These are phyloP conservation scores for Myxozyma nipponensis DNA, from an alignment of 805 yeast species.

Conservation along the genomic window DNA sequence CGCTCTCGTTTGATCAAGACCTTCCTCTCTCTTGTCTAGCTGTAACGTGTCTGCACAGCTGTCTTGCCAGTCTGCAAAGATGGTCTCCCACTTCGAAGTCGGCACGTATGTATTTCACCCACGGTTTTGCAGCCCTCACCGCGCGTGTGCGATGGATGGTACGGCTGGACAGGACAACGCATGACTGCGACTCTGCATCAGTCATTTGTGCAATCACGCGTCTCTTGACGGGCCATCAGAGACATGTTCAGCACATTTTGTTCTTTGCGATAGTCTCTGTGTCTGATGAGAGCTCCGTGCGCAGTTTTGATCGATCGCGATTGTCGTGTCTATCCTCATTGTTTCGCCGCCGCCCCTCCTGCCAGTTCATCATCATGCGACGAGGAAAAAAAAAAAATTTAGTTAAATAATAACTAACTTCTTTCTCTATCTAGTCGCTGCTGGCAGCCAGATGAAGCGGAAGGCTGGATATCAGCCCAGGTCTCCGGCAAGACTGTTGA, in stretches of 20 bases:
- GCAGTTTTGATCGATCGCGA: too few relatives aligned
- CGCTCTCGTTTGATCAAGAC: too few relatives aligned
- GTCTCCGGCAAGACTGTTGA: conserved; percentile 46
- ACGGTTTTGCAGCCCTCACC: too few relatives aligned
- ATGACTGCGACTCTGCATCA: too few relatives aligned
- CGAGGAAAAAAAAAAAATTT: too few relatives aligned
- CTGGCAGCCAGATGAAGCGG: conserved; percentile 71
- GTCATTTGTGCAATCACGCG: too few relatives aligned
- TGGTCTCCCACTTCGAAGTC: conserved; percentile 28
- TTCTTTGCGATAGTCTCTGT: neutral
- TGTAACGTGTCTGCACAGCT: neutral
- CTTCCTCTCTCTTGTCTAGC: too few relatives aligned
- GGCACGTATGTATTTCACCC: conserved; percentile 26
- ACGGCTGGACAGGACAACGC: too few relatives aligned
- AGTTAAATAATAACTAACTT: too few relatives aligned
- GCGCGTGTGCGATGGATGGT: too few relatives aligned
- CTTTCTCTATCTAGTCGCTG: conserved; percentile 48
- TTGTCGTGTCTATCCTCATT: too few relatives aligned
- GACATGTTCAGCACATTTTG: neutral
- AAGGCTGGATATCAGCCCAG: conserved; percentile 74
- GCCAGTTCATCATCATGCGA: neutral
- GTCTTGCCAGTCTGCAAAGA: conserved; percentile 1
- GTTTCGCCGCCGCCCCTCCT: too few relatives aligned
- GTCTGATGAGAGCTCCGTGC: conserved; percentile 1
- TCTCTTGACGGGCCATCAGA: neutral